phyloP scores from a whole-genome alignment of 257 asterid species.

The Cinchona pubescens region DNA sequence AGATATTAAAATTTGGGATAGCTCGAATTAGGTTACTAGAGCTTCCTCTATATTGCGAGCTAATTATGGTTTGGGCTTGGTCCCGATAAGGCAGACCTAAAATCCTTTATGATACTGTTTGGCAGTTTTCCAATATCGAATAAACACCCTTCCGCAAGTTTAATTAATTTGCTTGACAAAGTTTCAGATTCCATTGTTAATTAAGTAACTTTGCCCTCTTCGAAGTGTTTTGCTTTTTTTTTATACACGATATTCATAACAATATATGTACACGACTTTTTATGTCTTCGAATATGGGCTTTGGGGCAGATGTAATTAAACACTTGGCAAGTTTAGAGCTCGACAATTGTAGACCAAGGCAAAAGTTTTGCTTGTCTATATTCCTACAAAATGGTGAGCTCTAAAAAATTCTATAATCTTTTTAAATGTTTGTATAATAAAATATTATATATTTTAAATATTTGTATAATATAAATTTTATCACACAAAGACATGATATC shows the following conservation, averaged over 20 bases:
- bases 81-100: neutral
- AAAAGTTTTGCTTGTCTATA: no score
- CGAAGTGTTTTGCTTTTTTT: no score
- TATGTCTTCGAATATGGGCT: neutral
- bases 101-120: neutral
- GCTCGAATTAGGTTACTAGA: neutral
- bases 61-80: neutral
- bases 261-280: no score
- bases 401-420: no score
- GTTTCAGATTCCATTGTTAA: no score
- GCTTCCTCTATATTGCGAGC: no score
- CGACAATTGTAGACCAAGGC: neutral
- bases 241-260: no score
- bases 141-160: neutral
- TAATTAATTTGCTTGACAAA: neutral
- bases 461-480: no score
- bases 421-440: no score
- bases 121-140: neutral
- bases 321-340: neutral
- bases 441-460: no score
- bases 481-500: no score
- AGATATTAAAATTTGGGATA: neutral
- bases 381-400: neutral
- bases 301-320: neutral
- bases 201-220: no score